Base-by-base conservation (phyloP, 345 rosid genomes). In the Crucihimalaya himalaica region DNA sequence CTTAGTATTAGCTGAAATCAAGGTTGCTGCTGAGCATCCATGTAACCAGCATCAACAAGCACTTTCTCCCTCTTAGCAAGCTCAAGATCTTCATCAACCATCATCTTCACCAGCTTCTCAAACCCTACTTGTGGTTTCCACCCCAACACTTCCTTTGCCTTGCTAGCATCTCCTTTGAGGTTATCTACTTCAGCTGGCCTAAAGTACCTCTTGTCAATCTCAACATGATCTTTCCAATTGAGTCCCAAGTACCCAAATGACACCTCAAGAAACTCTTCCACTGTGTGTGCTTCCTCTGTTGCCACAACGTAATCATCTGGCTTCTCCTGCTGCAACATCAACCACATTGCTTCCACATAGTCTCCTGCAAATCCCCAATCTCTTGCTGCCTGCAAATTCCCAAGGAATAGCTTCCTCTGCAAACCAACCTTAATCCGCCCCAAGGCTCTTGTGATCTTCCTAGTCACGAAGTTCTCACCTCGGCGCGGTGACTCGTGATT, bases 331-430 rank as follows among this genome's bases (percentile, higher is more conserved):
- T 94, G 98, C 72, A 94, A 63, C 98, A 94, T 94, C 90, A 94
- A 29, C 97, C 97, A 94, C 98, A 94, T 91, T n/a, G 98, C 98
- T 80, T 94, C 97, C 32, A 91, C 97, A 27, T 94, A 94, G 55
- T 94, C 97, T 48, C 97, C 97, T 0, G 97, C 98, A 35, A 94
- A 94, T 0, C 98, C 97, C 97, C 98, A 94, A 16, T 94, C 97
- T 68, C 98, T 77, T 8, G 98, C 85, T 5, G 98, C 97, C 65
- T 86, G 87, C 62, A 94, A 63, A 50, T 94, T 94, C 61, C 97
- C 98, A 63, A 94, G 58, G 64, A 86, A 94, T 47, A 94, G 78
- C 80, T 89, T 94, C 68, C 80, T 89, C 84, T 94, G 97, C 37
- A 94, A 32, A 42, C 97, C 98, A 0, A 82, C 73, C 86, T 88